phyloP scores from a whole-genome alignment of 495 filamentous ascomycete genomes.

The Daldinia concentrica region DNA sequence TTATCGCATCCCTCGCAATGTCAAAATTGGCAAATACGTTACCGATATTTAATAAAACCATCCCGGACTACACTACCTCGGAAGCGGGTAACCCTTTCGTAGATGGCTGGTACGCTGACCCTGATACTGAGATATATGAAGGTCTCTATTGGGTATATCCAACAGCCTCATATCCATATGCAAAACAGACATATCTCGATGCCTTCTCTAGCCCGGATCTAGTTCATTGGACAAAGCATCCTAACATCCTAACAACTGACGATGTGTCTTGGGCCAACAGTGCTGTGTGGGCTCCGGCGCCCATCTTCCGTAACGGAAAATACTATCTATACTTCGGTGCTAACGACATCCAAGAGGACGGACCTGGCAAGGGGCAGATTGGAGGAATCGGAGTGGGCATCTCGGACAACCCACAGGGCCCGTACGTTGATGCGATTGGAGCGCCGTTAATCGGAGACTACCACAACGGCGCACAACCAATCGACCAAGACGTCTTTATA shows the following conservation, averaged over 20 bases:
- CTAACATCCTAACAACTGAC: slow-evolving; percentile 50
- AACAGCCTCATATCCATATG: slow-evolving; percentile 56
- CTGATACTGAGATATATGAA: slow-evolving; percentile 61
- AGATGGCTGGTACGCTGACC: slow-evolving; percentile 61
- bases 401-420: slow-evolving; percentile 55
- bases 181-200: slow-evolving; percentile 58
- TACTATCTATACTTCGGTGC: slow-evolving; percentile 63
- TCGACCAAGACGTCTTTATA: slow-evolving; percentile 61
- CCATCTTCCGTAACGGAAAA: slow-evolving; percentile 56
- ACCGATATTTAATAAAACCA: neutral
- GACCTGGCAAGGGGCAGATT: slow-evolving; percentile 20
- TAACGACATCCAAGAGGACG: slow-evolving; percentile 50
- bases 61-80: slow-evolving; percentile 37
- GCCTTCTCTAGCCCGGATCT: slow-evolving; percentile 58
- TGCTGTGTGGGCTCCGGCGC: slow-evolving; percentile 62
- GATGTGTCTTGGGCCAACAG: slow-evolving; percentile 58
- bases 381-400: slow-evolving; percentile 60
- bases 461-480: slow-evolving; percentile 56
- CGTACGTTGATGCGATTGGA: slow-evolving; percentile 57
- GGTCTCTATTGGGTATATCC: slow-evolving; percentile 62
- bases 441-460: slow-evolving; percentile 52
- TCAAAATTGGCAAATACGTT: slow-evolving; percentile 3
- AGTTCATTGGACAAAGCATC: slow-evolving; percentile 53
- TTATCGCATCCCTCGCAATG: slow-evolving; percentile 8
- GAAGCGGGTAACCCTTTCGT: slow-evolving; percentile 54